Conservation (phyloP, 2,329 filamentous ascomycete species). For the Penicillium paneum region DNA sequence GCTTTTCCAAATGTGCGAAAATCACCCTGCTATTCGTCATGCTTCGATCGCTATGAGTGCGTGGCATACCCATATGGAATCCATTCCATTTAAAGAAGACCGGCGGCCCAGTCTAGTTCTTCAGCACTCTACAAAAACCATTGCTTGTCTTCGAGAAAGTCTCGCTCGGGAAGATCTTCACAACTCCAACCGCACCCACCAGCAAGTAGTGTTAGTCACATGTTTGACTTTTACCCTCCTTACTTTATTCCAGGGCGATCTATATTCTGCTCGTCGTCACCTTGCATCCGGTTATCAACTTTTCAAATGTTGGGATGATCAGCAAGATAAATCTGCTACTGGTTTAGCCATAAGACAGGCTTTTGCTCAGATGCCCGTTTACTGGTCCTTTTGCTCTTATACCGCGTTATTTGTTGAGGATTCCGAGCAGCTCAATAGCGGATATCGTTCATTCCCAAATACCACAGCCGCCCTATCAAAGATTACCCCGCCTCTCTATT, state of each 20-base stretch:
- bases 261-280: not conserved
- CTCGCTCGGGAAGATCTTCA: not conserved
- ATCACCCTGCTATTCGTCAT: not conserved
- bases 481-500: not conserved
- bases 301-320: not conserved
- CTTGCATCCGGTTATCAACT: not conserved
- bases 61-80: not conserved
- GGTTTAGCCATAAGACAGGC: not conserved
- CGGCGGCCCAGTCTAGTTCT: not conserved
- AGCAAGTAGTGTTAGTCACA: not conserved
- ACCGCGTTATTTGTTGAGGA: not conserved
- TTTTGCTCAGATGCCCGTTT: not conserved
- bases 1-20: not conserved
- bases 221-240: conserved; percentile 1
- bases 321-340: not conserved
- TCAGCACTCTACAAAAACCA: not conserved
- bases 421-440: not conserved
- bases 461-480: not conserved
- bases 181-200: not conserved
- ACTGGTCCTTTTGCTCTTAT: conserved; percentile 1
- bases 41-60: not conserved
- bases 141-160: not conserved
- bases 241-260: not conserved
- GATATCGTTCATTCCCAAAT: not conserved
- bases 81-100: not conserved